These are phyloP conservation scores for Handroanthus guayacan DNA, from an alignment of 257 asterid genomes.

Conservation along the genomic window DNA sequence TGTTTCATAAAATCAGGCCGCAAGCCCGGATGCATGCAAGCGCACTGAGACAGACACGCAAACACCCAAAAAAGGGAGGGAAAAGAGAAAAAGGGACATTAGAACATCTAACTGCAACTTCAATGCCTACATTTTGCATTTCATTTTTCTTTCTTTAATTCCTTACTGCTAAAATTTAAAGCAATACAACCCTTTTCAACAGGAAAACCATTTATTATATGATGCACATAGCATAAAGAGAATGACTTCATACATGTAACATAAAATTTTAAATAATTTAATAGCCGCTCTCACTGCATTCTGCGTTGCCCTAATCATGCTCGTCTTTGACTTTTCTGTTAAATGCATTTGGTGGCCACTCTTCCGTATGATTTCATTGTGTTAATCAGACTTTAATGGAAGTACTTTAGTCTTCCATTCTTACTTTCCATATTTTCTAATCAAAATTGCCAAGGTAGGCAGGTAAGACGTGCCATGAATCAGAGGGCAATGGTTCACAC, in stretches of 20 bases:
- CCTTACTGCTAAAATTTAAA: not conserved
- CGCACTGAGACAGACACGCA: too few relatives aligned
- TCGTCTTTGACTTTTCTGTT: not conserved
- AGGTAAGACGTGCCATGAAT: not conserved
- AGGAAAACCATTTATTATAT: not conserved
- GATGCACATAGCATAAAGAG: not conserved
- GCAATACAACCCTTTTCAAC: not conserved
- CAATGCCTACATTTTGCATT: constrained; percentile 8
- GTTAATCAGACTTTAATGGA: not conserved
- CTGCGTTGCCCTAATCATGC: not conserved
- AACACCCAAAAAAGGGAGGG: too few relatives aligned
- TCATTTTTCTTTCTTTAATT: not conserved
- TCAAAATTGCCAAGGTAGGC: constrained; percentile 14
- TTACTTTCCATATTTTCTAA: not conserved
- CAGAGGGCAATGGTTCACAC: not conserved
- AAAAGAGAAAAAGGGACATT: not conserved
- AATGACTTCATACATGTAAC: not conserved
- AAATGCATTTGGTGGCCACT: not conserved
- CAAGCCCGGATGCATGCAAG: too few relatives aligned
- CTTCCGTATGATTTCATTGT: not conserved
- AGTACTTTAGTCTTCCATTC: not conserved
- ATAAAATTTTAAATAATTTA: not conserved
- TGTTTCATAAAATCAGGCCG: not conserved
- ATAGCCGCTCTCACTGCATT: not conserved
- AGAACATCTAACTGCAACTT: not conserved